Percentiles rank a stretch among this genome's conserved stretches.
Conservation (phyloP, 2,329 filamentous ascomycete species). For the Colletotrichum magnum region DNA sequence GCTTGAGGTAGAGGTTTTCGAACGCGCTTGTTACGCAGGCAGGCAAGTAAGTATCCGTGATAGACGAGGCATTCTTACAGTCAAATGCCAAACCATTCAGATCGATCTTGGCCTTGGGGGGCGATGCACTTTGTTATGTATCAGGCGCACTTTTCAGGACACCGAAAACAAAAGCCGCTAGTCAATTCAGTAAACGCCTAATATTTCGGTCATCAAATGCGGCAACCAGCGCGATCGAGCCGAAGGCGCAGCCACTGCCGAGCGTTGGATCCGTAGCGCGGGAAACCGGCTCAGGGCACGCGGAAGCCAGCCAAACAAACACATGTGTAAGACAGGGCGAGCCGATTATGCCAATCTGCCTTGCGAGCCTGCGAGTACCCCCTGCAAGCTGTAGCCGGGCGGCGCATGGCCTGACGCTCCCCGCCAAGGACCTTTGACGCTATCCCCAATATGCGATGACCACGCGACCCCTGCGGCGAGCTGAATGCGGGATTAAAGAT, state of each 20-base stretch:
- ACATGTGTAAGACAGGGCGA: conserved; percentile 13
- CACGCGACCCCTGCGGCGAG: conserved; percentile 6
- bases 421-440: conserved; percentile 1
- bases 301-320: too few species aligned
- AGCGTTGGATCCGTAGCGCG: neutral
- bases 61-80: neutral
- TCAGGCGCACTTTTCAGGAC: neutral
- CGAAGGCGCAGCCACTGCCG: conserved; percentile 13
- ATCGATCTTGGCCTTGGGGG: neutral
- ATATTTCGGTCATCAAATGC: neutral
- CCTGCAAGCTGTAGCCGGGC: neutral
- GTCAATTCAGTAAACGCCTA: neutral
- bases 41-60: neutral
- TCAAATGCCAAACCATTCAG: neutral
- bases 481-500: conserved; percentile 21
- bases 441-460: conserved; percentile 15
- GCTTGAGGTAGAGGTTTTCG: neutral
- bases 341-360: conserved; percentile 33
- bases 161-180: neutral
- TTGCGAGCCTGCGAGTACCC: neutral
- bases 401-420: neutral
- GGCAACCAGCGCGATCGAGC: neutral
- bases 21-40: neutral
- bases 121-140: neutral
- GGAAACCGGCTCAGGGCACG: neutral